Base-by-base conservation (phyloP, 148 eudicot species). In the Cornus suecica region DNA sequence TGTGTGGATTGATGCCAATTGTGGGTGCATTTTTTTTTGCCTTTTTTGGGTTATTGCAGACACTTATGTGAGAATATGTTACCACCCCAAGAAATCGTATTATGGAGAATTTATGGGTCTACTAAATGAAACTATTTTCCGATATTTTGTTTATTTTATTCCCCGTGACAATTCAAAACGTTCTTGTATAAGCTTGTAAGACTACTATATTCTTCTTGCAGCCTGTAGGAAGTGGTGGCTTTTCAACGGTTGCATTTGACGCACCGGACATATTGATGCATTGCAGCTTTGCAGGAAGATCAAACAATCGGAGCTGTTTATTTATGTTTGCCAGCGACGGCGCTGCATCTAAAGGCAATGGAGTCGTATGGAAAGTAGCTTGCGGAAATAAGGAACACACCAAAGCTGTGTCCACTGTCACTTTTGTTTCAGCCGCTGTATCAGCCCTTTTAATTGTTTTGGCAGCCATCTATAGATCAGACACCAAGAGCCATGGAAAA, bases 301-400 rank as follows among this genome's bases (percentile, higher is more conserved):
- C 78, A 25, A 42, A 64, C 8, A 30, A 71, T 65, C 75, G 42
- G 30, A 81, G 83, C 52, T 92, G 91, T 79, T 66, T 79, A 26
- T 20, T 85, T 31, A 66, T 77, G 41, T 77, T 76, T 26, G 74
- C 87, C 20, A 66, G 42, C 52, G 22, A 37, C 22, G 31, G 18
- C 45, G 65, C 71, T 71, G 63, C 70, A 73, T 73, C 77, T 8
- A 73, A 71, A 78, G 68, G 65, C 34, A 61, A 69, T 54, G 71
- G 69, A 14, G 74, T 78, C 30, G 77, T 74, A 15, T 91, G 97
- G 99, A 88, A 87, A 74, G 86, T 95, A 65, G 94, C 97, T 61
- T 84, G 86, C 48, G 97, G 99, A 13, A 80, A 69, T 29, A 82
- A 85, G 79, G 85, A 86, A 52, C 99, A 95, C 75, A 76, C 88